Conservation (phyloP, 495 filamentous ascomycete species). For the Aspergillus homomorphus region DNA sequence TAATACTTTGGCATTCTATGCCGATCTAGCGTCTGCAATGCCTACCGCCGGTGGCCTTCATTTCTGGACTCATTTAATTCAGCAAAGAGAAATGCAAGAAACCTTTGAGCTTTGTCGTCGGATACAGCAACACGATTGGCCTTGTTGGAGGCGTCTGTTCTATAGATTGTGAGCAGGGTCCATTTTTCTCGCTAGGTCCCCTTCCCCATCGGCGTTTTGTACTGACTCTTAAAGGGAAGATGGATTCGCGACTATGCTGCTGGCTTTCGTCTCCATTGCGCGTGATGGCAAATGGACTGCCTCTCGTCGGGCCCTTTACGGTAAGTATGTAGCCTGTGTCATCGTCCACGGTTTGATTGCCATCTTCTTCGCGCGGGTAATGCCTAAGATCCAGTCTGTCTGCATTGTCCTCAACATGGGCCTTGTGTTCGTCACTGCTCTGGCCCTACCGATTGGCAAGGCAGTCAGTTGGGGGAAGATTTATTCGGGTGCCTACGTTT, state of each 20-base stretch:
- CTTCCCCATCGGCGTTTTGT: background rate
- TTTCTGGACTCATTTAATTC: constrained; percentile 70
- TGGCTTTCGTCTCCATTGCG: constrained; percentile 57
- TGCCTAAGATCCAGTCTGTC: constrained; percentile 62
- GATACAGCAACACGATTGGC: constrained; percentile 68
- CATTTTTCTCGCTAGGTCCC: background rate
- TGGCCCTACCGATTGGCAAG: constrained; percentile 61
- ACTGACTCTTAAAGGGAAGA: constrained; percentile 27
- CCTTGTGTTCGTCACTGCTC: constrained; percentile 59
- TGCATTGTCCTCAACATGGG: constrained; percentile 62
- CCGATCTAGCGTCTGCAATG: constrained; percentile 66
- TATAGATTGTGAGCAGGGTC: constrained; percentile 46
- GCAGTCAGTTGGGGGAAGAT: constrained; percentile 28
- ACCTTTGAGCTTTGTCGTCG: constrained; percentile 64
- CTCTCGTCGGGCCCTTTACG: constrained; percentile 56
- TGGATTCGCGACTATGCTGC: constrained; percentile 51
- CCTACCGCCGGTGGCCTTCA: constrained; percentile 68
- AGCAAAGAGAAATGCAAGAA: constrained; percentile 57
- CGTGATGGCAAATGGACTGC: constrained; percentile 63
- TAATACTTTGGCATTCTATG: constrained; percentile 29
- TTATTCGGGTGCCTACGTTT: constrained; percentile 41
- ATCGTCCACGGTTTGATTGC: constrained; percentile 57
- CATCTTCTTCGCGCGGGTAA: constrained; percentile 54
- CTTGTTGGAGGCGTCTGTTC: constrained; percentile 61
- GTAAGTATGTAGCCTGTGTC: constrained; percentile 58